Base-by-base conservation (phyloP, 78 protist species). In the Bodo saltans region DNA sequence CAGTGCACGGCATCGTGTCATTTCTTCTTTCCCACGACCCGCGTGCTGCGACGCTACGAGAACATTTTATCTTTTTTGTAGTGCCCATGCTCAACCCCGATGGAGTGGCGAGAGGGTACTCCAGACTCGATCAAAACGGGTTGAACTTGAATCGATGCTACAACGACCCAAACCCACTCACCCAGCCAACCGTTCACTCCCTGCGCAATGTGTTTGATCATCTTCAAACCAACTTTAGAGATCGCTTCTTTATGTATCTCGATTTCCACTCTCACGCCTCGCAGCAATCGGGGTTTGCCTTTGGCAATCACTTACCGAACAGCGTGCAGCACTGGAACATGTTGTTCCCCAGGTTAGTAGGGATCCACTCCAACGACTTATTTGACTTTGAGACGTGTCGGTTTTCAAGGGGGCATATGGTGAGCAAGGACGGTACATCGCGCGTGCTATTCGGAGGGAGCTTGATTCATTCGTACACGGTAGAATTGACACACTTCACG, bases 31-130 rank as follows among this genome's bases (percentile, higher is more conserved):
- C 87, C 70, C 0, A 12, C n/a, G 42, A 76, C 0, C 33, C 52
- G 29, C 89, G 89, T 39, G 89, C 90, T 12, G 33, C 35, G 28
- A 38, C 72, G n/a, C 87, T 90, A 23, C 88, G 91, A 35, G 91
- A 89, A 42, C 85, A 70, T 11, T 92, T 85, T 26, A 86, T 86
- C 26, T 88, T 92, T 72, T 72, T 83, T 33, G 37, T 92, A 32
- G 79, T 89, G 23, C 95, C 95, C 23, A 92, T 92, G 95, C 67
- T 92, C 38, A 92, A 92, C 70, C 93, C 92, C 2, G 95, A 92
- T 32, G 95, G 95, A 27, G 95, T 92, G n/a, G 67, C 88, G 70
- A 0, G 12, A 26, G 95, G 95, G 17, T 85, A 88, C 81, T 79
- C 87, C 67, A 73, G 95, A 0, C 85, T 89, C 60, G 33, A 86